Evolutionary conservation across 2,329 filamentous ascomycete genomes (phyloP), one percentile per base, ranked within the genome.

Genomic region (Rachicladosporium sp.): DNA sequence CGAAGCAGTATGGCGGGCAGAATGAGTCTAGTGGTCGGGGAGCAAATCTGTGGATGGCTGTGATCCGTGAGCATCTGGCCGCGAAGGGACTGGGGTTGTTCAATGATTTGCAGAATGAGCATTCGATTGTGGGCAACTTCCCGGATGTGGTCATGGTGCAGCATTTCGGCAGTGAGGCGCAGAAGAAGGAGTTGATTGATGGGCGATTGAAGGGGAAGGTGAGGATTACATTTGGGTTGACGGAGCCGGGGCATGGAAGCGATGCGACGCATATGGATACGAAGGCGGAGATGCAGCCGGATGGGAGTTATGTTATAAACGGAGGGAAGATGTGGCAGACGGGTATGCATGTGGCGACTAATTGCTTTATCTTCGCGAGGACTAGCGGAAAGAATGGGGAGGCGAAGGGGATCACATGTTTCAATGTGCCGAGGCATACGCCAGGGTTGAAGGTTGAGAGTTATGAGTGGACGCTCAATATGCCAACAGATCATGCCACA

Each of bases 241-340:
- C 75, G 6, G 76, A 79, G 56, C 72, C 72, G 10, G 66, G 65
- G 11, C 74, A 79, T 50, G 76, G 76, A 11, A 76, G 70, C 43
- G 75, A 79, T 56, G 75, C 74, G 4, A 79, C 75, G 2, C 70
- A 73, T 50, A 77, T 78, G 72, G 68, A 64, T 13, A 79, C 75
- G 0, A 60, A 55, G 19, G 76, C 71, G 2, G 57, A 48, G 27
- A 63, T 60, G 15, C 63, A 66, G 47, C 64, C 50, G 3, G 61
- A 67, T 35, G 69, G 67, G 1, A 58, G 68, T 5, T 77, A 67
- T 60, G 35, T 70, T 47, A 67, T 79, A 48, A 71, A 70, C 35
- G 76, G 75, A 3, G 63, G 61, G 35, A 79, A 80, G 60, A 76
- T 73, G 57, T 80, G 76, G 76, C 76, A 79, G 62, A 78, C 73